phyloP scores from a whole-genome alignment of 176 grass and related monocot genomes.

The Sorghum bicolor region DNA sequence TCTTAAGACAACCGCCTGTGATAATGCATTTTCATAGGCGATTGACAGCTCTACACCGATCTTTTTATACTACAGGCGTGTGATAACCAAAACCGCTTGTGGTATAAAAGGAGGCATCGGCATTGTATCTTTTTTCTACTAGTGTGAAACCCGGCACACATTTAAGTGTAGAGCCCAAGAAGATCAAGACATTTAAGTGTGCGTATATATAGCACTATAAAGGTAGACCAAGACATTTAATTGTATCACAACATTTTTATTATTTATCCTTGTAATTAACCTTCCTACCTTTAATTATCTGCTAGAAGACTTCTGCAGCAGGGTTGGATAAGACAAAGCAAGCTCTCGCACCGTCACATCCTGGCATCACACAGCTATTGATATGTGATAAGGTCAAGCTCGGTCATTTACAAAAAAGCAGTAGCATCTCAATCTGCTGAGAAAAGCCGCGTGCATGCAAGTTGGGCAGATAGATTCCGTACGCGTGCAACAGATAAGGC shows the following conservation, averaged over 20 bases:
- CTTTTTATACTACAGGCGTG: too few relatives aligned
- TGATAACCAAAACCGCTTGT: too few relatives aligned
- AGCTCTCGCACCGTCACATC: constrained; percentile 22
- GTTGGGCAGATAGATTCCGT: constrained; percentile 40
- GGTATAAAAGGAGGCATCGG: too few relatives aligned
- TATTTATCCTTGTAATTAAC: constrained; percentile 17
- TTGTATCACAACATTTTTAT: constrained; percentile 4
- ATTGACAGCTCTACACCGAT: too few relatives aligned
- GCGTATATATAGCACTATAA: too few relatives aligned
- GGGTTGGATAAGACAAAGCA: constrained; percentile 24
- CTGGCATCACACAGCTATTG: neutral
- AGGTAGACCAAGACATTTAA: too few relatives aligned
- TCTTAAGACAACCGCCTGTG: too few relatives aligned
- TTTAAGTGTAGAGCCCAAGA: too few relatives aligned
- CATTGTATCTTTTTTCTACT: too few relatives aligned
- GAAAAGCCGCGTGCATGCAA: constrained; percentile 25
- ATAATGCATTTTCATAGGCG: too few relatives aligned
- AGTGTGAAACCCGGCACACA: too few relatives aligned
- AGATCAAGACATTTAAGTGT: too few relatives aligned
- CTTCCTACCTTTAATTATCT: constrained; percentile 13
- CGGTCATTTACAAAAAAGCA: neutral
- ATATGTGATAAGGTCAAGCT: constrained; percentile 35
- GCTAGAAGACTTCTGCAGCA: neutral
- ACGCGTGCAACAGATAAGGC: constrained; percentile 29
- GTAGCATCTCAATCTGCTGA: constrained; percentile 33